Percentiles rank a stretch among this genome's conserved stretches.
Evolutionary conservation across 1,284 basidiomycete species (phyloP).

Genomic region (Cutaneotrichosporon sp.): DNA sequence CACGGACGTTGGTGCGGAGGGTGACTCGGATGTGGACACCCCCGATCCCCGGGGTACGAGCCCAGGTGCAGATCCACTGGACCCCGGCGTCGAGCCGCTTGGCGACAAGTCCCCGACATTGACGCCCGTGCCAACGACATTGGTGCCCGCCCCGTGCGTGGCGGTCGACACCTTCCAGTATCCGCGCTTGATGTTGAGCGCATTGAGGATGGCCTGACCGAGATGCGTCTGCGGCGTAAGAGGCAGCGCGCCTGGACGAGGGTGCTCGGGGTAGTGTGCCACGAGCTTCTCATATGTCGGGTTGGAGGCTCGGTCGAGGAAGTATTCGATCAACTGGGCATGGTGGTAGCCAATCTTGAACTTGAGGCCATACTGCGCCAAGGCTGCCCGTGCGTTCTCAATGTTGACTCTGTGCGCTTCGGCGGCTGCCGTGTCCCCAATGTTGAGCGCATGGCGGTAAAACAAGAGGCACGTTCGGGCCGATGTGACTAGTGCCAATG

Average conservation of each 20-base stretch:
- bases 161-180: slow-evolving; percentile 33
- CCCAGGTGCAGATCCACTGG: slow-evolving; percentile 1
- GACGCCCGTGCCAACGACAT: background rate
- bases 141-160: background rate
- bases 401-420: slow-evolving; percentile 39
- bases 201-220: slow-evolving; percentile 42
- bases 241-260: slow-evolving; percentile 41
- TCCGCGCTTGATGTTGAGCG: slow-evolving; percentile 50
- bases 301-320: slow-evolving; percentile 44
- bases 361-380: slow-evolving; percentile 37
- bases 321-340: slow-evolving; percentile 50
- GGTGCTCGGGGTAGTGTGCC: slow-evolving; percentile 50
- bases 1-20: background rate
- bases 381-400: slow-evolving; percentile 40
- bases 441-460: slow-evolving; percentile 44
- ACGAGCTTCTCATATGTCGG: slow-evolving; percentile 45
- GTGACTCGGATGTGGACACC: background rate
- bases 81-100: background rate
- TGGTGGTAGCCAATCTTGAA: slow-evolving; percentile 52
- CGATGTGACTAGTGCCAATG: slow-evolving; percentile 45
- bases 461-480: slow-evolving; percentile 44
- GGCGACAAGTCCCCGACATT: slow-evolving; percentile 3
- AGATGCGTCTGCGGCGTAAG: slow-evolving; percentile 37
- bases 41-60: background rate
- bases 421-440: slow-evolving; percentile 34